Evolutionary conservation across 1,284 basidiomycete species (phyloP).

Genomic region (Microbotryum lychnidis-dioicae): DNA sequence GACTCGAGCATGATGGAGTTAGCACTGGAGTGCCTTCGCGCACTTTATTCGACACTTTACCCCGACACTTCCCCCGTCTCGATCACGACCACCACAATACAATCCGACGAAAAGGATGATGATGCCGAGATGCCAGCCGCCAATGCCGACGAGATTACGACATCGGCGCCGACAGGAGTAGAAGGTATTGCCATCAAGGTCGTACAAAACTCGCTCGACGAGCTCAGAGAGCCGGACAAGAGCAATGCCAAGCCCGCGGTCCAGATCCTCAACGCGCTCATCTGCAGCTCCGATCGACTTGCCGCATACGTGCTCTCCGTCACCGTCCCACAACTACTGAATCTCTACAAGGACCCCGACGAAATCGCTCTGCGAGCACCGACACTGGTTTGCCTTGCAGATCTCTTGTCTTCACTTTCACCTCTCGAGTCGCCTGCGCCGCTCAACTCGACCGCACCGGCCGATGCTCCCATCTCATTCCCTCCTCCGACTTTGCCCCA

Average conservation of each 20-base stretch:
- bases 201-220: constrained; percentile 67
- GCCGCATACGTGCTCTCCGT: constrained; percentile 59
- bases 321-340: constrained; percentile 62
- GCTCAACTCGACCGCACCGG: constrained; percentile 9
- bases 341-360: constrained; percentile 65
- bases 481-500: constrained; percentile 8
- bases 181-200: constrained; percentile 61
- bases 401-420: constrained; percentile 5
- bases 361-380: constrained; percentile 58
- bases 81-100: neutral
- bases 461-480: neutral
- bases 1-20: constrained; percentile 63
- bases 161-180: constrained; percentile 42
- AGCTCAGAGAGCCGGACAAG: constrained; percentile 81
- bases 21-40: constrained; percentile 60
- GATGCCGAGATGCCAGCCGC: constrained; percentile 30
- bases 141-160: constrained; percentile 32
- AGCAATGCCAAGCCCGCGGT: constrained; percentile 75
- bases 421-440: constrained; percentile 40
- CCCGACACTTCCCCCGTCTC: constrained; percentile 19
- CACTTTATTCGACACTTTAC: constrained; percentile 65
- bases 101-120: neutral
- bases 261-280: constrained; percentile 66
- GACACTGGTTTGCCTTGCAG: constrained; percentile 44
- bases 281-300: constrained; percentile 51